Base-by-base conservation (phyloP, 805 yeast genomes). In the Maudiozyma bulderi region DNA sequence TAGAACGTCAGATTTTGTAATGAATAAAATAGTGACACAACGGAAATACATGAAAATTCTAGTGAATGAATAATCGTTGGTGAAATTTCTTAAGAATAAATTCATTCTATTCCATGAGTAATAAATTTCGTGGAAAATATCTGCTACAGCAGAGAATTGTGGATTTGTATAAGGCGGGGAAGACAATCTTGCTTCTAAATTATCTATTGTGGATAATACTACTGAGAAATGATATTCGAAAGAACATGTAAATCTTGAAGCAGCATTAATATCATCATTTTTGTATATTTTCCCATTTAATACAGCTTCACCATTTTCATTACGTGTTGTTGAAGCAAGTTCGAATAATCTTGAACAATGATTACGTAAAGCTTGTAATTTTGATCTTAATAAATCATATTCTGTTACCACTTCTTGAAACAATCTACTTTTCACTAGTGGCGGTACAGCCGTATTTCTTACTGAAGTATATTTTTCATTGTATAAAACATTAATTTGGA, bases 401-500 rank as follows among this genome's bases (percentile, higher is more conserved):
- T 57, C 52, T 7, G 51, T 47, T 10, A 57, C 48, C 5, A 62
- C 44, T 28, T 61, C 64, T 8, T 40, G 44, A 33, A 56, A 47
- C 6, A 64, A 45, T 31, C 47, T 47, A 6, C 47, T 44, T 45
- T 53, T 54, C 6, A 59, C 39, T 13, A 47, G 33, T 7, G 55
- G 53, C 5, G 65, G 61, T 33, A 53, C 50, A 5, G 65, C 59
- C 7, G 54, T 49, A 38, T 61, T 58, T 47, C 53, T 55, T 8
- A 65, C 58, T 1, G 65, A 56, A 0, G 68, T 62, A 45, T 52
- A 64, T 11, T 53, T 56, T 40, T 60, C 63, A 44, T 52, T 52
- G 47, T 53, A 61, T 20, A 64, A 49, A 26, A 62, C 59, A 3
- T 53, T 53, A 7, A 47, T 29, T 37, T 52, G 57, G 45, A 59